phyloP scores from a whole-genome alignment of 768 basidiomycete genomes.

The Serendipita sp. region DNA sequence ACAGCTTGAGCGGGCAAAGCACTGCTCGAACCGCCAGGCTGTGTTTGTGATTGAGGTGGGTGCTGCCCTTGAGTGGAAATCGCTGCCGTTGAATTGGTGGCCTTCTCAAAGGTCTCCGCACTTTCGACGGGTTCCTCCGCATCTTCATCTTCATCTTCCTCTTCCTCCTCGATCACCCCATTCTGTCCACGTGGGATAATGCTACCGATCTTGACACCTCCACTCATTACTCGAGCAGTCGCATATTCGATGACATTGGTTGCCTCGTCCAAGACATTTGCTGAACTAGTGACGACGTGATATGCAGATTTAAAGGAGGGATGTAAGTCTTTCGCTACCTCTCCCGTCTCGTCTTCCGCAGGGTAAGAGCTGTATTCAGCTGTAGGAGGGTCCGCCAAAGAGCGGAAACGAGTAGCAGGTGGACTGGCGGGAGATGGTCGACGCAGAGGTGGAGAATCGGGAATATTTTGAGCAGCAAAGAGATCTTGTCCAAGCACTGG shows the following conservation, averaged over 20 bases:
- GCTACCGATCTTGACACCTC: slow-evolving; percentile 4
- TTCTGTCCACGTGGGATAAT: not conserved
- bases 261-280: not conserved
- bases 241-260: not conserved
- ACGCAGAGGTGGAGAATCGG: not conserved
- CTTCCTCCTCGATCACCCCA: not conserved
- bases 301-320: not conserved
- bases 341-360: not conserved
- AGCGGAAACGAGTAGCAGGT: not conserved
- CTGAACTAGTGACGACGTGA: not conserved
- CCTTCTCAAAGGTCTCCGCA: not conserved
- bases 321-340: not conserved
- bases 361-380: not conserved
- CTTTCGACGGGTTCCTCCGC: not conserved
- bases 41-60: not conserved
- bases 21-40: not conserved
- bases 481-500: no score
- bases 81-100: no score
- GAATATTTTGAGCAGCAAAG: not conserved
- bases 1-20: not conserved
- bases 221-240: slow-evolving; percentile 3
- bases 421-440: not conserved
- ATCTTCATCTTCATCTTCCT: not conserved
- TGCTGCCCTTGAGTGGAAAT: no score
- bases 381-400: not conserved